Evolutionary conservation across 306 rosid genomes (phyloP).

Genomic region (Pueraria montana): DNA sequence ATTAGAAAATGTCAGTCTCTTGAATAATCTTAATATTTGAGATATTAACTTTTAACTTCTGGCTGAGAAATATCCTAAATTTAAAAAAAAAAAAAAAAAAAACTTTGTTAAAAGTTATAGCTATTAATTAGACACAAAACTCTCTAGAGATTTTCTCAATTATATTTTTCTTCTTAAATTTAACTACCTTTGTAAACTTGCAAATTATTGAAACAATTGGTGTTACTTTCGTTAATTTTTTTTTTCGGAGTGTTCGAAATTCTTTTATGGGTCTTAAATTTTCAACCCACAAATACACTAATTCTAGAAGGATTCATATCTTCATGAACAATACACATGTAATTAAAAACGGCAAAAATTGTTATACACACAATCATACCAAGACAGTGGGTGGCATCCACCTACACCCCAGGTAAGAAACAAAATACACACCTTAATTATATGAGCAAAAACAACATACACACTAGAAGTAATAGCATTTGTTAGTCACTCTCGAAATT

Average conservation of each 20-base stretch:
- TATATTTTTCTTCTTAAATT: no score
- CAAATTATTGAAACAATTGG: no score
- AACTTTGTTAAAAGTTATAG: no score
- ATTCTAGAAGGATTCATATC: background rate
- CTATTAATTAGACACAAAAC: no score
- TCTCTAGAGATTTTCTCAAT: no score
- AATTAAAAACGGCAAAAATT: background rate
- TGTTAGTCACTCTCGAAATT: background rate
- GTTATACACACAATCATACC: background rate
- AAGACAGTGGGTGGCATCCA: background rate
- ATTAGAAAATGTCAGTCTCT: no score
- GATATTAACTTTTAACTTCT: no score
- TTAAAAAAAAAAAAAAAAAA: no score
- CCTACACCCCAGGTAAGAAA: background rate
- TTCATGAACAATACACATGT: background rate
- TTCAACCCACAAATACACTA: background rate
- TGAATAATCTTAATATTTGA: no score
- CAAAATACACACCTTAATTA: background rate
- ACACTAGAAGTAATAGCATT: background rate
- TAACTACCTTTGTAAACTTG: no score
- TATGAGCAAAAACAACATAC: background rate
- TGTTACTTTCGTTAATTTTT: background rate
- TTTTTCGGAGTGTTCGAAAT: background rate
- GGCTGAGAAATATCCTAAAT: no score
- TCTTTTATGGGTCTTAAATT: background rate